Evolutionary conservation across 1,284 basidiomycete genomes (phyloP).

Genomic region (Pholiota adiposa): DNA sequence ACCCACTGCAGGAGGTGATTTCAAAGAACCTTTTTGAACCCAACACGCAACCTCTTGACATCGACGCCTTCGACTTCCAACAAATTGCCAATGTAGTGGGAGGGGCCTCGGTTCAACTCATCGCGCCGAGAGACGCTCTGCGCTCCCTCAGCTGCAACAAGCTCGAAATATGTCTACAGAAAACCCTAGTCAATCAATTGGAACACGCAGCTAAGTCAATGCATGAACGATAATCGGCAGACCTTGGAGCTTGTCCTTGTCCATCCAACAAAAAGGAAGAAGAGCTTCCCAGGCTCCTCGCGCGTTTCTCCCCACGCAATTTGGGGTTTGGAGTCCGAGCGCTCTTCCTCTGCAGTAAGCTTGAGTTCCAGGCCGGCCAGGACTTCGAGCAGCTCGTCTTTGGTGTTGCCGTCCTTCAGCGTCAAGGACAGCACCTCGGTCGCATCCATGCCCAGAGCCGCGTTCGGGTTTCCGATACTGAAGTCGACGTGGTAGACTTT

Average conservation of each 20-base stretch:
- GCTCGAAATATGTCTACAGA: slow-evolving; percentile 5
- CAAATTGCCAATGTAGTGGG: no score
- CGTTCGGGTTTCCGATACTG: slow-evolving; percentile 8
- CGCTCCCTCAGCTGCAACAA: neutral
- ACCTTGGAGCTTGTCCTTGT: slow-evolving; percentile 31
- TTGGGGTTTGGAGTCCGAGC: slow-evolving; percentile 21
- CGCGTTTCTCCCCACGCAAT: slow-evolving; percentile 21
- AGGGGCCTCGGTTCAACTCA: no score
- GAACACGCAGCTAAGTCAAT: no score
- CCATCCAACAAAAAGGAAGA: slow-evolving; percentile 29
- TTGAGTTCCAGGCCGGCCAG: slow-evolving; percentile 10
- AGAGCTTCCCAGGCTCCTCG: slow-evolving; percentile 24
- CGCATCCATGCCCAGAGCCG: slow-evolving; percentile 21
- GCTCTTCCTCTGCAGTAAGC: slow-evolving; percentile 14
- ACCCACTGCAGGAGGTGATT: neutral
- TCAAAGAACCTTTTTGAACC: slow-evolving; percentile 3
- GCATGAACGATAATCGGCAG: neutral
- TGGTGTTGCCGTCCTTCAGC: slow-evolving; percentile 24
- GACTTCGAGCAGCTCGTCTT: slow-evolving; percentile 18
- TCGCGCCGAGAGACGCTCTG: no score
- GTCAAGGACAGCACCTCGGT: slow-evolving; percentile 27
- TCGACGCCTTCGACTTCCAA: no score
- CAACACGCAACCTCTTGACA: slow-evolving; percentile 1
- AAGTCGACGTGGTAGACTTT: slow-evolving; percentile 22
- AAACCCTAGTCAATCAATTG: neutral